phyloP scores from a whole-genome alignment of 2,329 filamentous ascomycete species.

The Colletotrichum zoysiae region DNA sequence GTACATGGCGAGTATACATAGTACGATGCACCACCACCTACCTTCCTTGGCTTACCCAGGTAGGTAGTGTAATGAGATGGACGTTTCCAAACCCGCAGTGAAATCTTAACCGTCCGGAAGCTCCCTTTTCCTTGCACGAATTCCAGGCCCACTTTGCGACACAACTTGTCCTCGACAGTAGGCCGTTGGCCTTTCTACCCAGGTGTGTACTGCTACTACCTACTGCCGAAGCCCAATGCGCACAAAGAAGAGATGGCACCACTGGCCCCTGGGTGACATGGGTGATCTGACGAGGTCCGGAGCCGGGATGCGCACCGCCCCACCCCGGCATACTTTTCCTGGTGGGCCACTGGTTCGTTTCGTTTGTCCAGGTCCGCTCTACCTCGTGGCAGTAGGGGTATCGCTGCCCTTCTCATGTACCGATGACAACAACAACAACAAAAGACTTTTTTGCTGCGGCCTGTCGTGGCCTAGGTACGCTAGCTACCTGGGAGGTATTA shows the following conservation, averaged over 20 bases:
- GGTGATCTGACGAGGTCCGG: constrained; percentile 10
- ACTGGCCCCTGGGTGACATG: constrained; percentile 34
- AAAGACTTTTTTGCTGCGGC: neutral
- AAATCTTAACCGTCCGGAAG: neutral
- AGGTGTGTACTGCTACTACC: too few relatives aligned
- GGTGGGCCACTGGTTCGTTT: constrained; percentile 25
- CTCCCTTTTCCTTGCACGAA: neutral
- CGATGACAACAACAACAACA: neutral
- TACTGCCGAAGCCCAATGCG: neutral
- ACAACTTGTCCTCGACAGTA: neutral
- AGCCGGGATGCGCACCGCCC: constrained; percentile 15
- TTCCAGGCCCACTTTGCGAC: neutral
- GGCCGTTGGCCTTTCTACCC: neutral
- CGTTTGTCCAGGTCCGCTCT: constrained; percentile 8
- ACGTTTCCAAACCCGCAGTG: neutral
- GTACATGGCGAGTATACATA: too few relatives aligned
- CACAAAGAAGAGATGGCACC: constrained; percentile 21
- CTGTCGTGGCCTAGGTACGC: neutral
- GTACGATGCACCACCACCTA: too few relatives aligned
- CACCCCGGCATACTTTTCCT: constrained; percentile 18
- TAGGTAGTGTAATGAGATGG: neutral
- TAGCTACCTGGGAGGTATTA: too few relatives aligned
- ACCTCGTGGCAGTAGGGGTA: constrained; percentile 26
- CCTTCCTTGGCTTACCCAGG: neutral
- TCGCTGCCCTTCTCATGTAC: constrained; percentile 5